Evolutionary conservation across 805 yeast species (phyloP), one percentile per base, ranked within the genome.

Genomic region (Candida nitratophila): DNA sequence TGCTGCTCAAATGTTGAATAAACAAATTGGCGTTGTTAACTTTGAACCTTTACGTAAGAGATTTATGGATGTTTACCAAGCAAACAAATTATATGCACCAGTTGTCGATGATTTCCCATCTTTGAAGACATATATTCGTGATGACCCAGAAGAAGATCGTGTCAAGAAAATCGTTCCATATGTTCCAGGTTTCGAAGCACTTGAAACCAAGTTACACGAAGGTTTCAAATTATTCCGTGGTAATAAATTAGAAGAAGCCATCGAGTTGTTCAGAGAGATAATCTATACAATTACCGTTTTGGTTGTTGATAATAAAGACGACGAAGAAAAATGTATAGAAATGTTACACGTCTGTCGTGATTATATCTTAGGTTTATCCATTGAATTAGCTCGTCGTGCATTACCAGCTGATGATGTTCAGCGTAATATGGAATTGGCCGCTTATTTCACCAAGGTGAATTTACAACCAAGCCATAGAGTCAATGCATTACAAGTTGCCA

Each of bases 371-470:
- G 99, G 98, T 24, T 75, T 91, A 51, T 84, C 95, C 20, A 87
- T 93, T 50, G 99, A 93, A 65, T 73, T 91, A 50, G 77, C 76
- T 44, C 90, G 99, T 66, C 88, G 98, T 66, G 61, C 84, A 11
- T 66, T 95, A 46, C 86, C 84, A 29, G 72, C 81, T 11, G 74
- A 75, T 27, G 81, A 82, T 48, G 71, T 84, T 44, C 84, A 88
- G 64, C 84, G 98, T 50, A 90, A 88, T 64, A 73, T 93, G 59
- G 98, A 93, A 65, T 71, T 93, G 52, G 98, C 99, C 6, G 95
- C 98, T 1, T 91, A 91, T 66, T 95, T 93, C 71, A 88, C 99
- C 14, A 81, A 78, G 59, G 83, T 90, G 24, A 77, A 84, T 51
- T 74, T 93, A 54, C 87, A 84, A 50, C 81, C 86, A 31, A 83